Evolutionary conservation across 2,329 filamentous ascomycete species (phyloP).

Genomic region (Talaromyces sp.): DNA sequence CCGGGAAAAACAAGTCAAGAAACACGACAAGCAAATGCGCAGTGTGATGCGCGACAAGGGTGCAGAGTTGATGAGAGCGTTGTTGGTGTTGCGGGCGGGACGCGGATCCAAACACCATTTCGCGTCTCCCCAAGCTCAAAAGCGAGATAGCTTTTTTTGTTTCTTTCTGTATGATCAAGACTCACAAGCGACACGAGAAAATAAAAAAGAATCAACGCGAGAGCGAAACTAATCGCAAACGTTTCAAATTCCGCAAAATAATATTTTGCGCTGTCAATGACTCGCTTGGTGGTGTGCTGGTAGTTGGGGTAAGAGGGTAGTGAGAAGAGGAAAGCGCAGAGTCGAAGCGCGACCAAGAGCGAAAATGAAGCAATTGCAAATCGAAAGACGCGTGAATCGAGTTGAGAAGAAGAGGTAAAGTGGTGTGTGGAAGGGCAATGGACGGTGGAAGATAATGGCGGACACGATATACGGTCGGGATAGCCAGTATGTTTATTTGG

Average conservation of each 20-base stretch:
- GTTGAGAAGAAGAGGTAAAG: slow-evolving; percentile 16
- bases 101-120: slow-evolving; percentile 21
- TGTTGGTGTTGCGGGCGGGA: slow-evolving; percentile 15
- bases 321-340: slow-evolving; percentile 4
- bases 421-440: slow-evolving; percentile 23
- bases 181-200: neutral
- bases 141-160: neutral
- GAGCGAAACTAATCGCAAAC: neutral
- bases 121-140: slow-evolving; percentile 15
- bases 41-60: slow-evolving; percentile 2
- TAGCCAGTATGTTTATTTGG: slow-evolving; percentile 12
- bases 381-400: slow-evolving; percentile 24
- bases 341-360: slow-evolving; percentile 27
- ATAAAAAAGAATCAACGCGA: neutral
- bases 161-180: neutral
- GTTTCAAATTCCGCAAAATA: slow-evolving; percentile 1
- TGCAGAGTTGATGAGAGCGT: neutral
- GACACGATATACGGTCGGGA: slow-evolving; percentile 18
- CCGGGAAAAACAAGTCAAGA: slow-evolving; percentile 14
- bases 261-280: slow-evolving; percentile 2
- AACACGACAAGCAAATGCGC: slow-evolving; percentile 8
- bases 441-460: slow-evolving; percentile 29
- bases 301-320: slow-evolving; percentile 15
- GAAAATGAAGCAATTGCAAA: slow-evolving; percentile 27
- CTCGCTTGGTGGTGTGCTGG: neutral